Percentiles rank a stretch among this genome's conserved stretches.
phyloP scores from a whole-genome alignment of 345 rosid genomes.

The Diplotaxis tenuifolia region DNA sequence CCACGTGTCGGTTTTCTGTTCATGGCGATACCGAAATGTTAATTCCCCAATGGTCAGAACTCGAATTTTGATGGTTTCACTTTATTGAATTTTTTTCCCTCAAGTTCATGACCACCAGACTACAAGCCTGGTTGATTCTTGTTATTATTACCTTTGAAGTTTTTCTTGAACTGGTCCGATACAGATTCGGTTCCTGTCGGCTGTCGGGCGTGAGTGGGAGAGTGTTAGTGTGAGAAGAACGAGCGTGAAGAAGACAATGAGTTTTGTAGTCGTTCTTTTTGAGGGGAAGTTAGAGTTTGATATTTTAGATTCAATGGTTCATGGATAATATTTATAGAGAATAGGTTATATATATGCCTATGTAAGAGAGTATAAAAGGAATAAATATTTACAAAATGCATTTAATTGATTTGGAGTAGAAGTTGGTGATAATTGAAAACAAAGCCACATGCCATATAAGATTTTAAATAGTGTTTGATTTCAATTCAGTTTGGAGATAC shows the following conservation, averaged over 20 bases:
- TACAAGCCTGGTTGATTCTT: too few species aligned
- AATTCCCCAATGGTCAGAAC: too few species aligned
- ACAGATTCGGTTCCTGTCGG: not conserved
- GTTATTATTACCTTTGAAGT: constrained; percentile 26
- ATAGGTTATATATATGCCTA: not conserved
- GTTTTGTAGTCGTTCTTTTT: constrained; percentile 21
- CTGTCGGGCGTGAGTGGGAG: not conserved
- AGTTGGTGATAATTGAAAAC: constrained; percentile 26
- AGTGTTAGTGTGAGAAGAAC: constrained; percentile 37
- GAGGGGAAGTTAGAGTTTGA: not conserved
- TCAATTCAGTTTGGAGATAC: not conserved
- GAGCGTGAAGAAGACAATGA: constrained; percentile 10
- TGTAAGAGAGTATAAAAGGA: not conserved
- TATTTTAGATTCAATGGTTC: not conserved
- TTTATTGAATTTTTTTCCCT: too few species aligned
- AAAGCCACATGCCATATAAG: constrained; percentile 5
- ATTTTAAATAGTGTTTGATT: not conserved
- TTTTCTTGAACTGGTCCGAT: constrained; percentile 22
- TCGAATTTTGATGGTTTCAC: too few species aligned
- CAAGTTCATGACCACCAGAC: too few species aligned
- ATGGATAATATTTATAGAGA: constrained; percentile 21
- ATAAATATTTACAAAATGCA: not conserved
- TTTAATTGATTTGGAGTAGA: constrained; percentile 12
- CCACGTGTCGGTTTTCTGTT: too few species aligned
- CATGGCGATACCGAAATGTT: too few species aligned